These are phyloP conservation scores for Hyaloscypha finlandica DNA, from an alignment of 495 filamentous ascomycete genomes.

Conservation along the genomic window DNA sequence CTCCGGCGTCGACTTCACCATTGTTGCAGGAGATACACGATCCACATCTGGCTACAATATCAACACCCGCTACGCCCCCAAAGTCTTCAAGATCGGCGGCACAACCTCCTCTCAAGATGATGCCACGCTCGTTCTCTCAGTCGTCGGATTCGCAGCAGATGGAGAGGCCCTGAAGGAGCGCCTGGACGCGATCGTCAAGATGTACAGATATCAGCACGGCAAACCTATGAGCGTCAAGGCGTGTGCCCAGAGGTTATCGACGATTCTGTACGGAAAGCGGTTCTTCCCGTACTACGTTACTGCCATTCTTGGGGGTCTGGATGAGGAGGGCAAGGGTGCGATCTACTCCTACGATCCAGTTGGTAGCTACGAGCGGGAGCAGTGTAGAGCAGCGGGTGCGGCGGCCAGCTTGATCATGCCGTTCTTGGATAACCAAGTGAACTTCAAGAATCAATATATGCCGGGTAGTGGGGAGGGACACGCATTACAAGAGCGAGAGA, in stretches of 20 bases:
- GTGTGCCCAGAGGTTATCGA: conserved; percentile 88
- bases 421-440: conserved; percentile 98
- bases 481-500: conserved; percentile 69
- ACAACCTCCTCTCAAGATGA: conserved; percentile 81
- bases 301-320: conserved; percentile 89
- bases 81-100: conserved; percentile 95
- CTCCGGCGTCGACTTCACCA: conserved; percentile 87
- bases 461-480: conserved; percentile 86
- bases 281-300: conserved; percentile 98
- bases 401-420: conserved; percentile 97
- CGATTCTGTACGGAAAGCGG: conserved; percentile 92
- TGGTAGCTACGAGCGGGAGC: conserved; percentile 93
- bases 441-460: conserved; percentile 98
- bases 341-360: conserved; percentile 98
- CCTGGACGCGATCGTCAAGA: conserved; percentile 88
- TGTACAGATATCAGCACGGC: conserved; percentile 94
- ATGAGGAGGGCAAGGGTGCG: conserved; percentile 92
- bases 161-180: conserved; percentile 87
- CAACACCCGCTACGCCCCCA: conserved; percentile 90
- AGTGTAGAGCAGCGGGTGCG: conserved; percentile 93
- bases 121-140: conserved; percentile 83
- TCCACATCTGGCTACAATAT: conserved; percentile 96
- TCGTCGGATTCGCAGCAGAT: conserved; percentile 94
- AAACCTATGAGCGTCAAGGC: conserved; percentile 91
- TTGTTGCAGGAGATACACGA: conserved; percentile 95